Base-by-base conservation (phyloP, 2,329 filamentous ascomycete species). In the Pseudogymnoascus sp. region DNA sequence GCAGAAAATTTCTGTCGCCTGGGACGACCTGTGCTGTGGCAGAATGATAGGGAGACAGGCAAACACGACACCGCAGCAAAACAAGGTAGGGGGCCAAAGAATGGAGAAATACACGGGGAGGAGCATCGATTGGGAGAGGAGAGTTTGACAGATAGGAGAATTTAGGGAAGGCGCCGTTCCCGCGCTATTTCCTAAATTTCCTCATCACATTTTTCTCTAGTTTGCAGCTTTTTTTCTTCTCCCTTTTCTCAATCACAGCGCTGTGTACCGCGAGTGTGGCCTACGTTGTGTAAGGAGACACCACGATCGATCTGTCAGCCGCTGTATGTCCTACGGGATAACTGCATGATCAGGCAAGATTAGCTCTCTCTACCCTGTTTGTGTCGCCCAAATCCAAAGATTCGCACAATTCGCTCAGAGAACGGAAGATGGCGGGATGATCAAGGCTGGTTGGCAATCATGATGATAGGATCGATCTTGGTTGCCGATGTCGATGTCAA, bases 231-330 rank as follows among this genome's bases (percentile, higher is more conserved):
- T 31, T 54, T 54, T 11, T 2, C n/a, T 4, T 31, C 48, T 16
- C 25, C 2, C 7, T 31, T 19, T 54, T 11, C 25, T 31, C 25
- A 54, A n/a, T 31, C n/a, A 54, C 48, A 54, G 16, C 8, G 48
- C 25, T 54, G 25, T 54, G 48, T 54, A 31, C 25, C 48, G 4
- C 14, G 25, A 54, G 25, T 25, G 3, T 51, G 48, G 48, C 48
- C 25, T 54, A n/a, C 8, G 48, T 19, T 54, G 48, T 54, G 48
- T 31, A 54, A 54, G 48, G 48, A 54, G 13, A 54, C 25, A 54
- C 45, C 13, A 51, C 48, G 48, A 54, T 54, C 48, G 48, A 54
- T 54, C 48, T 54, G 48, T 54, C 25, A 31, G 48, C 48, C 48
- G 23, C 48, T 54, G 14, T 54, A 54, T 54, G 48, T 54, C 25